Conservation (phyloP, 441 rosid species). For the Jatropha multifida region DNA sequence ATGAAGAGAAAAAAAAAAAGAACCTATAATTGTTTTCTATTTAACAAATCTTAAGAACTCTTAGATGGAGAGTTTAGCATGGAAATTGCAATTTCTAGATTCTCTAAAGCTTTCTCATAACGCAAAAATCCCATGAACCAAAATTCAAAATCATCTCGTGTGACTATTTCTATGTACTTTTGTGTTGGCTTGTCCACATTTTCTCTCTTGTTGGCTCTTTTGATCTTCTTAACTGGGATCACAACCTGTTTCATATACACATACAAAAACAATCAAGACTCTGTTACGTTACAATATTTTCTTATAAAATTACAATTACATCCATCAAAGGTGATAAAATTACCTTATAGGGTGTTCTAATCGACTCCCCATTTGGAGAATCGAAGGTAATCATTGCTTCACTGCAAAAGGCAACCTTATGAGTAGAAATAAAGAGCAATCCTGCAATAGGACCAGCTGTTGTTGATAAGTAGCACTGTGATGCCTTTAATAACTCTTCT, state of each 20-base stretch:
- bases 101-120: conserved; percentile 38
- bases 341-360: conserved; percentile 41
- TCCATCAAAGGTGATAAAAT: not conserved
- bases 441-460: conserved; percentile 47
- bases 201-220: conserved; percentile 26
- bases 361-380: conserved; percentile 27
- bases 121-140: conserved; percentile 52
- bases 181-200: conserved; percentile 37
- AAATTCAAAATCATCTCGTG: conserved; percentile 35
- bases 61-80: not conserved
- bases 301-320: no score
- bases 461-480: conserved; percentile 49
- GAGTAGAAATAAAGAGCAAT: conserved; percentile 38
- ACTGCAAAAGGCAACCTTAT: conserved; percentile 39
- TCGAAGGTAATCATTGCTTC: conserved; percentile 27
- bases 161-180: conserved; percentile 39
- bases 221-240: conserved; percentile 39
- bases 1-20: no score
- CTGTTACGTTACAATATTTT: no score
- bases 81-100: conserved; percentile 37
- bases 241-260: conserved; percentile 29
- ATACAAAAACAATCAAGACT: not conserved
- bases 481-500: conserved; percentile 45
- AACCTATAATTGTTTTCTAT: no score
- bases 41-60: not conserved